A percentile compares a stretch with the other conserved stretches of the same genome.
Evolutionary conservation across 768 basidiomycete genomes (phyloP).

Genomic region (Boletus rufocinnamomeus): DNA sequence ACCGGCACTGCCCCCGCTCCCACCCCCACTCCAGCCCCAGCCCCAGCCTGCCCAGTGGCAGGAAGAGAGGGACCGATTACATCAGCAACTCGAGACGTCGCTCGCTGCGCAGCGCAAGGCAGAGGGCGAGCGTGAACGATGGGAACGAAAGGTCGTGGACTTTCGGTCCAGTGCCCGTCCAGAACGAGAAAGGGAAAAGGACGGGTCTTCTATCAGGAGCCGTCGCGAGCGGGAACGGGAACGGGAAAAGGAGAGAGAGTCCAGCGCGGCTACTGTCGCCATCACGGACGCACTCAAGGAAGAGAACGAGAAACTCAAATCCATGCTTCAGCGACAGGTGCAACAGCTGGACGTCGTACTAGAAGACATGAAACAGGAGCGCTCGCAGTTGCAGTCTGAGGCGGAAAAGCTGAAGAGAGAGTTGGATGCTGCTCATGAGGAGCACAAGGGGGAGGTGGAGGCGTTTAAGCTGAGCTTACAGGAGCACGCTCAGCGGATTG

Average conservation of each 20-base stretch:
- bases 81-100: conserved; percentile 17
- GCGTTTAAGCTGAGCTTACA: conserved; percentile 19
- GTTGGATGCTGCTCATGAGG: conserved; percentile 3
- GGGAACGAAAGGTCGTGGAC: conserved; percentile 26
- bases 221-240: conserved; percentile 25
- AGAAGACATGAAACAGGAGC: conserved; percentile 17
- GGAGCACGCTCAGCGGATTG: conserved; percentile 23
- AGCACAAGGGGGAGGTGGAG: conserved; percentile 18
- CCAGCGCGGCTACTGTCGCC: neutral
- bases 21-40: too few relatives aligned
- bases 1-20: neutral
- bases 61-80: conserved; percentile 16
- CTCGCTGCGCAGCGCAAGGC: conserved; percentile 16
- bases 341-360: conserved; percentile 14
- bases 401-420: conserved; percentile 18
- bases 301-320: conserved; percentile 29
- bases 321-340: conserved; percentile 18
- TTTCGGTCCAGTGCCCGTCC: conserved; percentile 12
- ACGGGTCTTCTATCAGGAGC: conserved; percentile 11
- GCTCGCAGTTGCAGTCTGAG: conserved; percentile 14
- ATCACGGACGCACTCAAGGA: conserved; percentile 19
- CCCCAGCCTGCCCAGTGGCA: neutral
- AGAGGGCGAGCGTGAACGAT: conserved; percentile 21
- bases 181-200: conserved; percentile 20
- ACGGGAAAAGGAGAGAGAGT: conserved; percentile 19